phyloP scores from a whole-genome alignment of 768 basidiomycete species.

The Serendipita sp. region DNA sequence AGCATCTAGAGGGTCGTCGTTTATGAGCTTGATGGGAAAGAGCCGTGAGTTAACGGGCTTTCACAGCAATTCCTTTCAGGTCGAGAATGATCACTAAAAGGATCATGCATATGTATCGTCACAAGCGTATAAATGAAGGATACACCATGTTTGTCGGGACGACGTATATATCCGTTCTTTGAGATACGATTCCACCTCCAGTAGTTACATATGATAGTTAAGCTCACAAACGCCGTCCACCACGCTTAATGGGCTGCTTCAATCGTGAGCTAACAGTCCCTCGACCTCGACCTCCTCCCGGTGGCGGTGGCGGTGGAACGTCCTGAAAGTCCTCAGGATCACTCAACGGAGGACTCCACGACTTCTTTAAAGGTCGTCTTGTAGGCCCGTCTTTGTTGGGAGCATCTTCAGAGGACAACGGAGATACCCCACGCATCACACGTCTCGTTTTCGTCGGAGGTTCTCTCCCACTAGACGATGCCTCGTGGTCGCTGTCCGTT shows the following conservation, averaged over 20 bases:
- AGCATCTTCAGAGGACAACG: neutral
- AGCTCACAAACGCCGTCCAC: neutral
- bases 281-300: neutral
- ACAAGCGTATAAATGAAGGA: too few relatives aligned
- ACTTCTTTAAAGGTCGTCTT: neutral
- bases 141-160: too few relatives aligned
- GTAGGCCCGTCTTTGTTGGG: neutral
- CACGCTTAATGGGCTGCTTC: neutral
- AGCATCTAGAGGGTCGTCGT: too few relatives aligned
- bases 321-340: neutral
- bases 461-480: neutral
- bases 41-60: too few relatives aligned
- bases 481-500: neutral
- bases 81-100: too few relatives aligned
- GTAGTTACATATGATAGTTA: too few relatives aligned
- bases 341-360: neutral
- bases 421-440: neutral
- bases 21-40: too few relatives aligned
- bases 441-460: neutral
- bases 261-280: neutral
- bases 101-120: too few relatives aligned
- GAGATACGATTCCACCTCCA: too few relatives aligned
- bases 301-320: neutral
- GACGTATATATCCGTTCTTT: too few relatives aligned
- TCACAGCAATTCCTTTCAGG: too few relatives aligned